Conservation (phyloP, 495 filamentous ascomycete species). For the Oidiodendron maius region DNA sequence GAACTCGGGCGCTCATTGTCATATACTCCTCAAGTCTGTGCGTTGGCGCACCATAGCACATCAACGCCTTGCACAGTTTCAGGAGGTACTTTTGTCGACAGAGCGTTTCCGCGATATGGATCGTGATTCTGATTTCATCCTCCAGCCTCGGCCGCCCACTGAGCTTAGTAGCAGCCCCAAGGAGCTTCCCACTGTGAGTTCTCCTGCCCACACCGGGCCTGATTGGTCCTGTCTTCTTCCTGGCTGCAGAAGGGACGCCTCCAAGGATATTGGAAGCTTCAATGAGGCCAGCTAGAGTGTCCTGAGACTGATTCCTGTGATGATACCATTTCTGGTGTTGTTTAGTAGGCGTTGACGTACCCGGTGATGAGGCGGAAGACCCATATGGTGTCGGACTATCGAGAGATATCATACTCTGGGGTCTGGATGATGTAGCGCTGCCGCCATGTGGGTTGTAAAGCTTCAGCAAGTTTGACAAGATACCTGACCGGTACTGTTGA, state of each 20-base stretch:
- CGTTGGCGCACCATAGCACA: slow-evolving; percentile 77
- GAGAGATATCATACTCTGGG: slow-evolving; percentile 9
- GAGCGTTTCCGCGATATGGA: slow-evolving; percentile 82
- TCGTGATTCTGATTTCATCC: slow-evolving; percentile 75
- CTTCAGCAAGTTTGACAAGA: slow-evolving; percentile 73
- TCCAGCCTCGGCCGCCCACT: slow-evolving; percentile 33
- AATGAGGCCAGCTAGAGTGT: slow-evolving; percentile 48
- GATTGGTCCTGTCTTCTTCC: slow-evolving; percentile 30
- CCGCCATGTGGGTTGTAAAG: slow-evolving; percentile 45
- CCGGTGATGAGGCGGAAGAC: not conserved
- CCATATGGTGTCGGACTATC: slow-evolving; percentile 2
- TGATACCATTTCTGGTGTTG: slow-evolving; percentile 64
- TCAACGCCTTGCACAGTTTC: slow-evolving; percentile 79
- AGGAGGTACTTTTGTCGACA: slow-evolving; percentile 78
- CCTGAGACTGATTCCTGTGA: slow-evolving; percentile 42
- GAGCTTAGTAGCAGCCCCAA: slow-evolving; percentile 36
- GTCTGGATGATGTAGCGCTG: slow-evolving; percentile 8
- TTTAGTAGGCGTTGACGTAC: slow-evolving; percentile 47
- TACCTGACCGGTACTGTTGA: slow-evolving; percentile 64
- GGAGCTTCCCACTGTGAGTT: slow-evolving; percentile 11
- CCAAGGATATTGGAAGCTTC: slow-evolving; percentile 47
- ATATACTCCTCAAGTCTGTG: slow-evolving; percentile 78
- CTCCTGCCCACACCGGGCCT: slow-evolving; percentile 25
- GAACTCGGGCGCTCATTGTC: slow-evolving; percentile 80
- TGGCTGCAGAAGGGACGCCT: slow-evolving; percentile 18